Percentiles rank a stretch among this genome's conserved stretches.
Evolutionary conservation across 306 rosid species (phyloP).

Genomic region (Lagenaria siceraria): DNA sequence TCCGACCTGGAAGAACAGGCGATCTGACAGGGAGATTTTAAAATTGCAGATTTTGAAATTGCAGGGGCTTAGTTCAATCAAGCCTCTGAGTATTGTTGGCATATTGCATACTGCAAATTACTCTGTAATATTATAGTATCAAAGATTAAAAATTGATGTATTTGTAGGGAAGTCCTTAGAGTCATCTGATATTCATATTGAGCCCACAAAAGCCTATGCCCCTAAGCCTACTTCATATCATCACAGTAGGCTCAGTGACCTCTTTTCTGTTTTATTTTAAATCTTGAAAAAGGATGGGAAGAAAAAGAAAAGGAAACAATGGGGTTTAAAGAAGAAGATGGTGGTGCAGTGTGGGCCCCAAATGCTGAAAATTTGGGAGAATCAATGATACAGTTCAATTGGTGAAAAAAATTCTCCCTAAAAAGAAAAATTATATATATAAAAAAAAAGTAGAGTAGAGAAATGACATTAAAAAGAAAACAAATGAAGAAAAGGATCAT

Average conservation of each 20-base stretch:
- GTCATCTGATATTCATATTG: background rate
- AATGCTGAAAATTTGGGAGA: slow-evolving; percentile 27
- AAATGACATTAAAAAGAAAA: slow-evolving; percentile 3
- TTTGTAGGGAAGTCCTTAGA: background rate
- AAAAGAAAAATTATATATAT: background rate
- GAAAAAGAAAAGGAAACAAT: background rate
- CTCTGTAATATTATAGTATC: background rate
- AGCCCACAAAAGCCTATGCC: slow-evolving; percentile 5
- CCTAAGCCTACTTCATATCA: background rate
- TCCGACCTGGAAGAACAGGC: too few relatives aligned
- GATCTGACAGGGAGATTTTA: too few relatives aligned
- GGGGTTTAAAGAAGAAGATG: slow-evolving; percentile 8
- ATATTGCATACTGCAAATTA: too few relatives aligned
- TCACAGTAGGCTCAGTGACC: background rate
- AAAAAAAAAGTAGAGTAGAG: background rate
- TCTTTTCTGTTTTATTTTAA: background rate
- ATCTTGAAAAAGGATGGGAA: background rate
- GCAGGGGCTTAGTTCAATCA: too few relatives aligned
- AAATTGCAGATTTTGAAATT: too few relatives aligned
- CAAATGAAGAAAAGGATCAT: background rate
- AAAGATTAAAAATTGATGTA: background rate
- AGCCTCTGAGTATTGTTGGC: too few relatives aligned
- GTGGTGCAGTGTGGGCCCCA: slow-evolving; percentile 28
- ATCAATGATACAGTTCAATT: slow-evolving; percentile 35
- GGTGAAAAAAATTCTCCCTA: slow-evolving; percentile 26